Percentiles rank a stretch among this genome's conserved stretches.
Conservation (phyloP, 345 rosid genomes). For the Salix udensis region DNA sequence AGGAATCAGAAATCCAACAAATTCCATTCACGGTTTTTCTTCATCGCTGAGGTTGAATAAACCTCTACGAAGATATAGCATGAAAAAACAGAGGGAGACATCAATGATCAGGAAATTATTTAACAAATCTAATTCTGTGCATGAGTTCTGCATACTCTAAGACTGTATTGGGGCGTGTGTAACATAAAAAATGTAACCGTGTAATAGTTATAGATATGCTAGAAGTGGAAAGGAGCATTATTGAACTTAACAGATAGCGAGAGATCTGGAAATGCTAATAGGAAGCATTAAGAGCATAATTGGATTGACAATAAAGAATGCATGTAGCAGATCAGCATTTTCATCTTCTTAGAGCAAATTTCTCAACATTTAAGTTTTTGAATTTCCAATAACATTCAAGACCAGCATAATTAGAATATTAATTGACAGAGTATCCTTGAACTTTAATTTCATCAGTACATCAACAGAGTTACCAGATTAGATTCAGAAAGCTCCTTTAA, state of each 20-base stretch:
- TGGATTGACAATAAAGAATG: background rate
- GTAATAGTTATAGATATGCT: background rate
- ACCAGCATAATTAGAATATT: background rate
- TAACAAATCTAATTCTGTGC: background rate
- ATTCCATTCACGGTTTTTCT: background rate
- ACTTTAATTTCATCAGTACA: background rate
- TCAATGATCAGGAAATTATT: background rate
- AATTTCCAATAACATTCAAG: background rate
- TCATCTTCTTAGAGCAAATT: background rate
- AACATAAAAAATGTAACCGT: background rate
- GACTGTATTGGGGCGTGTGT: background rate
- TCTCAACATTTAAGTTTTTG: background rate
- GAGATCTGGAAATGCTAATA: background rate
- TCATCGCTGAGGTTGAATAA: background rate
- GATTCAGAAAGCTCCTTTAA: background rate
- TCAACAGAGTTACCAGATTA: background rate
- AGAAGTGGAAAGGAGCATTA: background rate
- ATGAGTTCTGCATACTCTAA: background rate
- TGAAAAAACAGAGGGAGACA: background rate
- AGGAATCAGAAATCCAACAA: background rate
- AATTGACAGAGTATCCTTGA: background rate
- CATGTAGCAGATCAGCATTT: background rate
- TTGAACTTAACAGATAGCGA: background rate
- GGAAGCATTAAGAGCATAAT: background rate
- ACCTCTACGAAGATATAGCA: background rate